Conservation (phyloP, 2,329 filamentous ascomycete species). For the Colletotrichum cuscutae region DNA sequence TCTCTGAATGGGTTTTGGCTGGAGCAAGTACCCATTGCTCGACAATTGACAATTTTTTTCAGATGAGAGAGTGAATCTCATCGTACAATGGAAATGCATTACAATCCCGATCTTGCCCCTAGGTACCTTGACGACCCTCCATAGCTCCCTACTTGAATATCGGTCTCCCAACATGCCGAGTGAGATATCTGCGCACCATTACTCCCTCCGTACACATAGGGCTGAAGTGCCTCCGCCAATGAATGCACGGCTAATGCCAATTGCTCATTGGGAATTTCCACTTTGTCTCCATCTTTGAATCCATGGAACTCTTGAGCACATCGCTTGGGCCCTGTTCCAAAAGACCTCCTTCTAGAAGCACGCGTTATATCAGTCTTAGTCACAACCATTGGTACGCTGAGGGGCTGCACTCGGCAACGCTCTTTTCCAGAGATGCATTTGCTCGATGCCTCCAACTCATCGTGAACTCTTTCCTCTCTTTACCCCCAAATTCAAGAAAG, state of each 20-base stretch:
- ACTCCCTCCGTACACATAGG: not conserved
- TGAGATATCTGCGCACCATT: too few relatives aligned
- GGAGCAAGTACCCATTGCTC: too few relatives aligned
- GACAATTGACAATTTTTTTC: too few relatives aligned
- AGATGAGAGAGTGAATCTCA: too few relatives aligned
- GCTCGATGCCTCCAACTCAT: not conserved
- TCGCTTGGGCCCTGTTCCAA: not conserved
- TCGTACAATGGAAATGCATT: not conserved
- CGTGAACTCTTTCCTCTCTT: not conserved
- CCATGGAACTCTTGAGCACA: not conserved
- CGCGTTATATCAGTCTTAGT: not conserved
- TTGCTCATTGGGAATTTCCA: constrained; percentile 2
- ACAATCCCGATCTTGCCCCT: not conserved
- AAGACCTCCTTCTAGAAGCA: not conserved
- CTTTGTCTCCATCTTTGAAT: not conserved
- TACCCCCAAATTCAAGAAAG: not conserved
- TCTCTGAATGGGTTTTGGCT: too few relatives aligned
- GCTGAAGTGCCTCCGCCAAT: constrained; percentile 26
- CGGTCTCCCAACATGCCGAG: too few relatives aligned
- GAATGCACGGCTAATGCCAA: constrained; percentile 5
- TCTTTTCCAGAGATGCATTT: not conserved
- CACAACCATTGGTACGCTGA: not conserved
- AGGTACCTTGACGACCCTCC: too few relatives aligned
- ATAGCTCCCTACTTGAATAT: too few relatives aligned
- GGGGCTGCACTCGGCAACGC: too few relatives aligned